Evolutionary conservation across 2,329 filamentous ascomycete species (phyloP).

Genomic region (Metarhizium brunneum): DNA sequence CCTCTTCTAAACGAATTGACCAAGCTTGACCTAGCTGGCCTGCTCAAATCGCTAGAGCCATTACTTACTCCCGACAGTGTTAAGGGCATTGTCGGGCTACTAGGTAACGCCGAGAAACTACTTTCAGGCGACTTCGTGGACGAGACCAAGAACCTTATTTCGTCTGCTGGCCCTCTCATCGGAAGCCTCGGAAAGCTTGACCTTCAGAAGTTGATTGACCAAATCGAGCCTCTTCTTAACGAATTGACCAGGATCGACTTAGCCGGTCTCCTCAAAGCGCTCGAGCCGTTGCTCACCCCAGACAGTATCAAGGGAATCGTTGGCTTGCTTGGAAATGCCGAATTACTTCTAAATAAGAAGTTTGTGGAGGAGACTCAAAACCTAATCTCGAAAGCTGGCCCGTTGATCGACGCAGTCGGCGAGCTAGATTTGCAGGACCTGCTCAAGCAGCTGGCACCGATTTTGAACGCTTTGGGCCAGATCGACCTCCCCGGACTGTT

Average conservation of each 20-base stretch:
- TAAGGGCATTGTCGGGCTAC: slow-evolving; percentile 21
- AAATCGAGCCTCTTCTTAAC: slow-evolving; percentile 25
- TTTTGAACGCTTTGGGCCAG: slow-evolving; percentile 21
- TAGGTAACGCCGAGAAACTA: slow-evolving; percentile 22
- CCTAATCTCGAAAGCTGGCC: slow-evolving; percentile 17
- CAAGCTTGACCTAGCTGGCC: slow-evolving; percentile 2
- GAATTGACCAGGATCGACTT: slow-evolving; percentile 20
- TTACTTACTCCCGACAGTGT: slow-evolving; percentile 21
- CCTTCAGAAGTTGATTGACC: slow-evolving; percentile 21
- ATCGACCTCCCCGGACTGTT: slow-evolving; percentile 22
- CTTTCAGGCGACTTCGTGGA: slow-evolving; percentile 23
- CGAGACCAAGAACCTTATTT: slow-evolving; percentile 18
- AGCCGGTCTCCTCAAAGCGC: slow-evolving; percentile 15
- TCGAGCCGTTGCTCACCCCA: slow-evolving; percentile 17
- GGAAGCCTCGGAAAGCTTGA: slow-evolving; percentile 22
- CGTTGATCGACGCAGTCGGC: slow-evolving; percentile 11
- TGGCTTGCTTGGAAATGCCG: slow-evolving; percentile 20
- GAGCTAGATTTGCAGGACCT: neutral
- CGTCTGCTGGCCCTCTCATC: slow-evolving; percentile 21
- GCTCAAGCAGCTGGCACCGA: slow-evolving; percentile 16
- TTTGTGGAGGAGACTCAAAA: slow-evolving; percentile 19
- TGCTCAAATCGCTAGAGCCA: slow-evolving; percentile 18
- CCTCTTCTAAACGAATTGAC: slow-evolving; percentile 8
- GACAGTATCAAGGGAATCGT: slow-evolving; percentile 22
- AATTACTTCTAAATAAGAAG: slow-evolving; percentile 15